Percentiles rank a stretch among this genome's conserved stretches.
These are phyloP conservation scores for Gastrolobium villosum DNA, from an alignment of 306 rosid genomes.

Conservation along the genomic window DNA sequence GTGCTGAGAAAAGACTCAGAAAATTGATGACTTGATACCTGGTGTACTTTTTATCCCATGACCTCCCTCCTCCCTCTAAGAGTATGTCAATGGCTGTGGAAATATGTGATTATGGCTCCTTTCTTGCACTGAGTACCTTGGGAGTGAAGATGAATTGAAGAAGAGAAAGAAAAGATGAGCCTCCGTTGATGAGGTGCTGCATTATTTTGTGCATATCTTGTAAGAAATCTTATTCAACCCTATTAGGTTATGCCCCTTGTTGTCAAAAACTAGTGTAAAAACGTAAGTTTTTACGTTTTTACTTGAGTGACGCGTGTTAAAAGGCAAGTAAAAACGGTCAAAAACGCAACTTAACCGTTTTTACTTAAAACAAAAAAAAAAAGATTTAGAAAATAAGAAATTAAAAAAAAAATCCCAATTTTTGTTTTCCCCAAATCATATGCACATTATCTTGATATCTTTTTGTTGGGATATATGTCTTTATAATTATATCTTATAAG, in stretches of 20 bases:
- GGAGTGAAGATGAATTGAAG: background rate
- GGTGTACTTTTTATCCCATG: background rate
- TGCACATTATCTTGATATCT: no score
- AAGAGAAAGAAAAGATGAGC: background rate
- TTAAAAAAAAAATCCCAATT: no score
- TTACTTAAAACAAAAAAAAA: no score
- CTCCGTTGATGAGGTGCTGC: constrained; percentile 14
- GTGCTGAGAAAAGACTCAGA: constrained; percentile 68
- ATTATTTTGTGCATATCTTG: constrained; percentile 25
- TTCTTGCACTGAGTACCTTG: background rate
- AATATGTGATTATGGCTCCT: background rate
- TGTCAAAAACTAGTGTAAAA: no score
- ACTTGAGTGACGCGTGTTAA: no score
- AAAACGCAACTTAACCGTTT: no score
- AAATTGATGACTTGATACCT: constrained; percentile 59
- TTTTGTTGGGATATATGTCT: no score
- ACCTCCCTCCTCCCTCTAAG: background rate
- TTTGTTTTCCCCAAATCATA: no score
- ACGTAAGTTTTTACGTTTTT: no score
- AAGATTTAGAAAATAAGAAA: no score
- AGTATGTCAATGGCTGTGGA: background rate
- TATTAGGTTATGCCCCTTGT: background rate
- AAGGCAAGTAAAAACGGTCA: no score
- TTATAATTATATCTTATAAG: no score
- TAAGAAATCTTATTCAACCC: constrained; percentile 11